phyloP scores from a whole-genome alignment of 768 basidiomycete genomes.

The Tricholoma sp. region DNA sequence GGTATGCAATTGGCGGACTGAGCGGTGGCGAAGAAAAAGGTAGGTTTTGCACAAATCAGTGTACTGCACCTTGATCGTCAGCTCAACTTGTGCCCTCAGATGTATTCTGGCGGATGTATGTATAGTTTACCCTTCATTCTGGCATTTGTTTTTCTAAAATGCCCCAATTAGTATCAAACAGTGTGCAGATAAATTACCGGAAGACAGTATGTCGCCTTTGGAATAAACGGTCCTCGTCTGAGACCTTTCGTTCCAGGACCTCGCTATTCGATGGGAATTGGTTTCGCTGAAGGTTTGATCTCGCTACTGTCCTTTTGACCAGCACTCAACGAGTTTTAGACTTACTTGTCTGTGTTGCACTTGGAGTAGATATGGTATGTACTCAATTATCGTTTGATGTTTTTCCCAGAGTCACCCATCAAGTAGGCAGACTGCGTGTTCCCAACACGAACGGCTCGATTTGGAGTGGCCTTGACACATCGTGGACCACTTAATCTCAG shows the following conservation, averaged over 20 bases:
- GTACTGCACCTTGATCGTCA: neutral
- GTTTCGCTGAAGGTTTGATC: slow-evolving; percentile 78
- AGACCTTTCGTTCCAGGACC: slow-evolving; percentile 48
- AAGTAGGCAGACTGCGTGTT: slow-evolving; percentile 87
- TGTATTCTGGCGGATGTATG: slow-evolving; percentile 82
- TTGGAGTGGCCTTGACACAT: slow-evolving; percentile 84
- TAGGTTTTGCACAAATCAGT: slow-evolving; percentile 15
- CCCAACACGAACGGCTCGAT: slow-evolving; percentile 87
- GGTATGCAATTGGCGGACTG: slow-evolving; percentile 87
- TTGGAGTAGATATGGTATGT: slow-evolving; percentile 88
- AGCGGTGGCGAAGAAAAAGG: slow-evolving; percentile 94
- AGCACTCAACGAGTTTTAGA: slow-evolving; percentile 38
- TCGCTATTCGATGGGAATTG: slow-evolving; percentile 89
- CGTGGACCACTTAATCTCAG: slow-evolving; percentile 80
- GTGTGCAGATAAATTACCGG: slow-evolving; percentile 73
- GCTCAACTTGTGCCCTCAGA: slow-evolving; percentile 36
- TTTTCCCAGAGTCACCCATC: neutral
- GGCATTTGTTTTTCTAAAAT: neutral
- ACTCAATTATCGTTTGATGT: neutral
- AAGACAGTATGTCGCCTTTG: slow-evolving; percentile 53
- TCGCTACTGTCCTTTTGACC: neutral
- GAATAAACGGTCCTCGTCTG: slow-evolving; percentile 4
- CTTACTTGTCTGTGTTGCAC: slow-evolving; percentile 82
- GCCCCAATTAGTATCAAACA: slow-evolving; percentile 61
- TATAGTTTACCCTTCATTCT: neutral